A percentile compares a stretch with the other conserved stretches of the same genome.
phyloP scores from a whole-genome alignment of 306 rosid species.

The Quercus ilex region DNA sequence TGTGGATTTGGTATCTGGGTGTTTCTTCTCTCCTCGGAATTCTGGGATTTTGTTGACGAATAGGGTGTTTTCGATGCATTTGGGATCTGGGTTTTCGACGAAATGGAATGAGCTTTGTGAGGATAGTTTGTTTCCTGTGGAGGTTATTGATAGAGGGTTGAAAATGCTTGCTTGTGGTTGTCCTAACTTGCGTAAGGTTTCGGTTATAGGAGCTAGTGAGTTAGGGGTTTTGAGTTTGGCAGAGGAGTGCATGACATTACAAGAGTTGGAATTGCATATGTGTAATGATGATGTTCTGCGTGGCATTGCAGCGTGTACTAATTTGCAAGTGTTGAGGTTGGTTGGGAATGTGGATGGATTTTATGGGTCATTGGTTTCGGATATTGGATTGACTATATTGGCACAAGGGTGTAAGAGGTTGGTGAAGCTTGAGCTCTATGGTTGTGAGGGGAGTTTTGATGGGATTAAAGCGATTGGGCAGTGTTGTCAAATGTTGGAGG shows the following conservation, averaged over 20 bases:
- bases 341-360: constrained; percentile 55
- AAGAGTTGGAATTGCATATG: constrained; percentile 71
- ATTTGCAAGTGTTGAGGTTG: constrained; percentile 68
- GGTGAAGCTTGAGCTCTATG: constrained; percentile 78
- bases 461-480: constrained; percentile 86
- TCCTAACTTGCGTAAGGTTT: constrained; percentile 73
- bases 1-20: constrained; percentile 64
- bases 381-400: constrained; percentile 73
- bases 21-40: constrained; percentile 43
- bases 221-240: constrained; percentile 73
- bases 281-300: constrained; percentile 73
- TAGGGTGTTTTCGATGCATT: constrained; percentile 37
- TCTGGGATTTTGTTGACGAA: constrained; percentile 53
- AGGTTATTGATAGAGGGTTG: constrained; percentile 75
- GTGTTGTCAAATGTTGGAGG: constrained; percentile 91
- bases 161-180: constrained; percentile 56
- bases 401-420: constrained; percentile 85
- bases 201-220: constrained; percentile 68
- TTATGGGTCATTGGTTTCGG: constrained; percentile 60
- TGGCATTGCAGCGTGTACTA: constrained; percentile 76
- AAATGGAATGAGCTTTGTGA: constrained; percentile 36
- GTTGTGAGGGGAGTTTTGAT: constrained; percentile 87
- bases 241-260: constrained; percentile 75
- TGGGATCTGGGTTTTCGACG: constrained; percentile 40
- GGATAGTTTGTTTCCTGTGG: constrained; percentile 53